Conservation (phyloP, 2,329 filamentous ascomycete genomes). For the Sphaerulina musiva region DNA sequence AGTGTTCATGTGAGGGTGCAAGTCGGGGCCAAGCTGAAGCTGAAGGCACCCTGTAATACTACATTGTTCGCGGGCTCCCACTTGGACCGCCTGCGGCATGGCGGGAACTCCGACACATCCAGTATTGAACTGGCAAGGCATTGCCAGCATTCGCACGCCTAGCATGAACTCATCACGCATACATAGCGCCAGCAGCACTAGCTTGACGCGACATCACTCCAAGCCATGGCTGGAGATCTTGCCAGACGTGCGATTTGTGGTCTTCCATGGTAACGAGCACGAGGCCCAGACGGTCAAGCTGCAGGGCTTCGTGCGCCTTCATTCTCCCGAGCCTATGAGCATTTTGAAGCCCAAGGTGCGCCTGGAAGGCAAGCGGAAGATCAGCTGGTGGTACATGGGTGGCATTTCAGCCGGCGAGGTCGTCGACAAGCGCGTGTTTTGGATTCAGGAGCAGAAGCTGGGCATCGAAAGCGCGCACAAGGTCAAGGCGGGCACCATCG, state of each 20-base stretch:
- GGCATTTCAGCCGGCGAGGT: slow-evolving; percentile 37
- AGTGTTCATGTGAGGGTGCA: no score
- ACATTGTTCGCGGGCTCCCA: background rate
- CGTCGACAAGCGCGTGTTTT: slow-evolving; percentile 43
- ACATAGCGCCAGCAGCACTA: slow-evolving; percentile 3
- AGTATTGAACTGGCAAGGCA: background rate
- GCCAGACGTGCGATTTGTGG: slow-evolving; percentile 44
- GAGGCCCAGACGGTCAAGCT: slow-evolving; percentile 43
- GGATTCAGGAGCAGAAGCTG: slow-evolving; percentile 40
- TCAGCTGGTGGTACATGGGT: slow-evolving; percentile 37
- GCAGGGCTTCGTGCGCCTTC: slow-evolving; percentile 43
- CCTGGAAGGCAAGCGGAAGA: slow-evolving; percentile 44
- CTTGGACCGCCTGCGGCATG: background rate
- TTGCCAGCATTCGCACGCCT: slow-evolving; percentile 10
- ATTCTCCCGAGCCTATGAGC: slow-evolving; percentile 43
- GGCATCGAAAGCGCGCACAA: slow-evolving; percentile 45
- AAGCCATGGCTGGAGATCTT: slow-evolving; percentile 40
- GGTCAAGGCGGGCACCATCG: slow-evolving; percentile 44
- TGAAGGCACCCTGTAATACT: no score
- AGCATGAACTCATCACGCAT: slow-evolving; percentile 25
- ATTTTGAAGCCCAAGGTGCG: slow-evolving; percentile 44
- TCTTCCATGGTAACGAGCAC: slow-evolving; percentile 45
- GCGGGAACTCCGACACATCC: slow-evolving; percentile 5
- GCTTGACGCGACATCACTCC: slow-evolving; percentile 10
- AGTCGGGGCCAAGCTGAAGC: no score